phyloP scores from a whole-genome alignment of 2,329 filamentous ascomycete species.

The Microsporum ferrugineum region DNA sequence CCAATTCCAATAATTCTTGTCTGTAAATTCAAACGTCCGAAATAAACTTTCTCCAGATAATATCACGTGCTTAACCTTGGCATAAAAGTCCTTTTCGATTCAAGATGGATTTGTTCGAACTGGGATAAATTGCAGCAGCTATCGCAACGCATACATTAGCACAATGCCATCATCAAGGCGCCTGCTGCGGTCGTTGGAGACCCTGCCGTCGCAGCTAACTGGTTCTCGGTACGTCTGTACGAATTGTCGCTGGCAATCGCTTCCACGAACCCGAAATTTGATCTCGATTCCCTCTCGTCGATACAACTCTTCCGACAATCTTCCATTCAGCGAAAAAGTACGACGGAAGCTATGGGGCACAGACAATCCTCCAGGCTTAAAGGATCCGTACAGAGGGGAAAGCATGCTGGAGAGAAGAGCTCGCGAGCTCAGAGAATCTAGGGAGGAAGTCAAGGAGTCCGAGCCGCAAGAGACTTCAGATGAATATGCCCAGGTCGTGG shows the following conservation, averaged over 20 bases:
- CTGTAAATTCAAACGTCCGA: neutral
- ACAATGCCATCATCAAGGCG: slow-evolving; percentile 31
- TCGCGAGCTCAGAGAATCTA: slow-evolving; percentile 12
- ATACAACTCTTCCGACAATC: slow-evolving; percentile 14
- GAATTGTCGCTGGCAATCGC: slow-evolving; percentile 28
- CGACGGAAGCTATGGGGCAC: slow-evolving; percentile 41
- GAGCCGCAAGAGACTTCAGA: slow-evolving; percentile 10
- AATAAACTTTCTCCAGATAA: neutral
- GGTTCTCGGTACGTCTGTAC: slow-evolving; percentile 30
- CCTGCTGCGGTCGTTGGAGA: slow-evolving; percentile 28
- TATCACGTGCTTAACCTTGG: neutral
- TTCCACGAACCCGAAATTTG: slow-evolving; percentile 23
- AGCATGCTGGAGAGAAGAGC: slow-evolving; percentile 24
- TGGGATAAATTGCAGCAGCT: neutral
- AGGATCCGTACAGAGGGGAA: slow-evolving; percentile 38
- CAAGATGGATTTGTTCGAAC: neutral
- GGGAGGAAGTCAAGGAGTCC: slow-evolving; percentile 1
- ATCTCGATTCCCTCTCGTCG: slow-evolving; percentile 22
- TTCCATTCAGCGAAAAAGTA: slow-evolving; percentile 35
- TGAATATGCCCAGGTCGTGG: neutral
- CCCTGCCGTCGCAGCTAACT: slow-evolving; percentile 19
- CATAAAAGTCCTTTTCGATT: neutral
- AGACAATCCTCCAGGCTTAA: slow-evolving; percentile 38
- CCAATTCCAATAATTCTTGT: neutral
- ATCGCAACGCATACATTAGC: slow-evolving; percentile 5